These are phyloP conservation scores for Aureococcus anophagefferens DNA, from an alignment of 108 stramenopile genomes.

Conservation along the genomic window DNA sequence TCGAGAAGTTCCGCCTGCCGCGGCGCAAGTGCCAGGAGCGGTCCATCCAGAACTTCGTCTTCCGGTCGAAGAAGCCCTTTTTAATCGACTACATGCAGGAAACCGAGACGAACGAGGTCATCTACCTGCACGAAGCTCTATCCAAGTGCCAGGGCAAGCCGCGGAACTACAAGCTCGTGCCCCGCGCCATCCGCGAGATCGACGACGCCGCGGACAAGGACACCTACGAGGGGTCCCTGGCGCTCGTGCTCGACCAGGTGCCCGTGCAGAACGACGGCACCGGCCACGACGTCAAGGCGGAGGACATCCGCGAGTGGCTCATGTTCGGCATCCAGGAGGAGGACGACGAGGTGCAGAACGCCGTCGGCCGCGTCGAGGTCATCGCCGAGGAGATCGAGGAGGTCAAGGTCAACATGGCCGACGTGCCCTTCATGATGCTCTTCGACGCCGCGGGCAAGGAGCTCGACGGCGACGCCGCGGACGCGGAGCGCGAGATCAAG, in stretches of 20 bases:
- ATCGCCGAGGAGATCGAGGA: constrained; percentile 3
- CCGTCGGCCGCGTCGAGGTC: background rate
- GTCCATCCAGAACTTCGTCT: too few relatives aligned
- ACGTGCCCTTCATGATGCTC: background rate
- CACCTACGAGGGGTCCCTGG: background rate
- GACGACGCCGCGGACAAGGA: background rate
- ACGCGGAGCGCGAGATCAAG: constrained; percentile 9
- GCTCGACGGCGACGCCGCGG: background rate
- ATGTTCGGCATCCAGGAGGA: constrained; percentile 14
- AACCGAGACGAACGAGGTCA: background rate
- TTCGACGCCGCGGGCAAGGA: constrained; percentile 5
- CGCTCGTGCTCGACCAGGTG: background rate
- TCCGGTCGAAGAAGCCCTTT: too few relatives aligned
- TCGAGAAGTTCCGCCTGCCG: too few relatives aligned
- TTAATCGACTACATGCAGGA: too few relatives aligned
- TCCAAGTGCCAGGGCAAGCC: background rate
- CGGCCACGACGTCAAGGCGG: constrained; percentile 1
- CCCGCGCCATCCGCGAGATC: background rate
- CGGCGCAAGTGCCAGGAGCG: too few relatives aligned
- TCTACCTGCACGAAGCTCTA: background rate
- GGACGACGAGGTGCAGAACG: constrained; percentile 1
- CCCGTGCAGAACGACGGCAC: background rate
- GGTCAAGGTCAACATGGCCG: background rate
- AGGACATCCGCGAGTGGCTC: constrained; percentile 13
- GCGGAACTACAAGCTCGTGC: background rate